Evolutionary conservation across 2,329 filamentous ascomycete species (phyloP).

Genomic region (Amphichorda felina): DNA sequence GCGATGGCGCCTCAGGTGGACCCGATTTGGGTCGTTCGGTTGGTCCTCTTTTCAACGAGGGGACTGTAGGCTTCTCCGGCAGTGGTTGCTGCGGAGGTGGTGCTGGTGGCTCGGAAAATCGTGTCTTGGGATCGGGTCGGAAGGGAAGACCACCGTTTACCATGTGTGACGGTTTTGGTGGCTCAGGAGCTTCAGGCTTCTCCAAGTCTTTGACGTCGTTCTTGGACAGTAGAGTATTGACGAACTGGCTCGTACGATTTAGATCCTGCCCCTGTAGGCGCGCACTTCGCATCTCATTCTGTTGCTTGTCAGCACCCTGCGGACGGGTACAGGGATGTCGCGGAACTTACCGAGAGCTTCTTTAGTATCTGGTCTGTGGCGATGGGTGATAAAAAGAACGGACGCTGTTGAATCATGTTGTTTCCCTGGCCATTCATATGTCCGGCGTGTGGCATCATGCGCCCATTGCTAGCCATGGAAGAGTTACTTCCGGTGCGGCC

Average conservation of each 20-base stretch:
- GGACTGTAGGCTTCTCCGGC: constrained; percentile 80
- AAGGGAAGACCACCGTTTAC: constrained; percentile 40
- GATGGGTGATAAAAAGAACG: constrained; percentile 78
- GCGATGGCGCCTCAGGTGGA: constrained; percentile 43
- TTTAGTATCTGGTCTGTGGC: constrained; percentile 94
- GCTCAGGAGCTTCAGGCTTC: constrained; percentile 35
- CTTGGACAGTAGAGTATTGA: constrained; percentile 64
- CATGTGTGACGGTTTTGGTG: constrained; percentile 29
- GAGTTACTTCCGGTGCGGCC: constrained; percentile 57
- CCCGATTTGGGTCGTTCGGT: constrained; percentile 61
- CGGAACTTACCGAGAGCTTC: constrained; percentile 20
- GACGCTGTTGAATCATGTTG: constrained; percentile 59
- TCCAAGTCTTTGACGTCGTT: constrained; percentile 51
- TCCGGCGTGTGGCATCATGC: constrained; percentile 39
- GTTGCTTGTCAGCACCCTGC: too few relatives aligned
- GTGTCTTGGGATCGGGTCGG: constrained; percentile 64
- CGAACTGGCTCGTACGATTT: constrained; percentile 67
- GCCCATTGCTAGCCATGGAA: constrained; percentile 49
- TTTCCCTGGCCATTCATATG: constrained; percentile 38
- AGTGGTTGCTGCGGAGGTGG: constrained; percentile 88
- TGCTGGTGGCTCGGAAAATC: constrained; percentile 87
- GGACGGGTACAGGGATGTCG: background rate
- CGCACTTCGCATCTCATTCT: constrained; percentile 86
- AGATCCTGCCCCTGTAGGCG: constrained; percentile 82
- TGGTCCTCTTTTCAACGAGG: constrained; percentile 61